Base-by-base conservation (phyloP, 352 stramenopile species). In the Phytopythium kandeliae region DNA sequence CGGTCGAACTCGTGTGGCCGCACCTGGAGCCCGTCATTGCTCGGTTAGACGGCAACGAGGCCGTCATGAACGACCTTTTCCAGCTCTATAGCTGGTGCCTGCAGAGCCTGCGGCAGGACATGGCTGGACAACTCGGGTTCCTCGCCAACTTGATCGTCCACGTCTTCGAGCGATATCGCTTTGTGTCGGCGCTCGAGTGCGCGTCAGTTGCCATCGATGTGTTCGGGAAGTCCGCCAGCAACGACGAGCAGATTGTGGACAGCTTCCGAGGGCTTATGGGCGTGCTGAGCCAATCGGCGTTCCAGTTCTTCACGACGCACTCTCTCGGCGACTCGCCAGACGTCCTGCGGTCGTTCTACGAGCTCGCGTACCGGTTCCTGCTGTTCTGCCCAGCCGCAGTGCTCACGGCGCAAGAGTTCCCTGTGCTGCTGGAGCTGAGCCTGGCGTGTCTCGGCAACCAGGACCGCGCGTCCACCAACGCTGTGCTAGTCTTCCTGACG, bases 41-140 rank as follows among this genome's bases (percentile, higher is more conserved):
- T 37, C 69, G 57, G 15, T 60, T 86, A 22, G 70, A 74, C 43
- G 35, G 26, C 17, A 56, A 72, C 49, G 75, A 86, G 40, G 55
- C 31, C 19, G 66, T 63, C 13, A 84, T 85, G 69, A 69, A 67
- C 15, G 69, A 74, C 49, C 60, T 89, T 0, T 87, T 87, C 40
- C 63, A 86, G 51, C 59, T 89, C 15, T 85, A 84, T 54, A 71
- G 74, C 28, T 89, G 78, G 75, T 87, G 75, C 63, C 48, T 89
- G 37, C 78, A 84, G 48, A 89, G 71, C 60, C 46, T 87, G 5
- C 66, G 70, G 10, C 63, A 76, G 13, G 71, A 84, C 12, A 82
- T 89, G 69, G 64, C 61, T 11, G 60, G 60, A 4, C 65, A 84
- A 21, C 65, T 89, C 19, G 60, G 60, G 3, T 51, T 56, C 7